A percentile compares a stretch with the other conserved stretches of the same genome.
These are phyloP conservation scores for Sphagnum fallax DNA, from an alignment of 228 moss, liverwort and hornwort genomes.

Conservation along the genomic window DNA sequence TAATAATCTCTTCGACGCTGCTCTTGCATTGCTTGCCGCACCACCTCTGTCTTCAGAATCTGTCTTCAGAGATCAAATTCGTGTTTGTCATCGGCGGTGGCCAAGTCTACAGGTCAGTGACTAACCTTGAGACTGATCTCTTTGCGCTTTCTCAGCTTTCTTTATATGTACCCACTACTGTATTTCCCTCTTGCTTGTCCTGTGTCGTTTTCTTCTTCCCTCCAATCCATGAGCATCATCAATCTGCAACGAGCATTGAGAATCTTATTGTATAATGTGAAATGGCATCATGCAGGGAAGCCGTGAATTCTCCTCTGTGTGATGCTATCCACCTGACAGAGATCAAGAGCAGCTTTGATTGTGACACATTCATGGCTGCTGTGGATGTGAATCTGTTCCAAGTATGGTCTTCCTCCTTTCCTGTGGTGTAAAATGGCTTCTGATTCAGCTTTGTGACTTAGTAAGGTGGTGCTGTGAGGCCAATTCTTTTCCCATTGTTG, in stretches of 20 bases:
- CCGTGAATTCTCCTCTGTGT: conserved; percentile 64
- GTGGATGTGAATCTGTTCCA: conserved; percentile 50
- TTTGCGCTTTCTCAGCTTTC: no score
- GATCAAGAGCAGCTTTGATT: conserved; percentile 50
- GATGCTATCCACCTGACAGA: conserved; percentile 78
- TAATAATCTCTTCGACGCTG: conserved; percentile 31
- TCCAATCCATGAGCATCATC: no score
- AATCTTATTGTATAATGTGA: no score
- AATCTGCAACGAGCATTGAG: not conserved
- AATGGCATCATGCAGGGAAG: conserved; percentile 34
- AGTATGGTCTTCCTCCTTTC: conserved; percentile 68
- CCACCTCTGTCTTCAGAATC: conserved; percentile 26
- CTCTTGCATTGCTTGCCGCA: conserved; percentile 46
- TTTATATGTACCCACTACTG: no score
- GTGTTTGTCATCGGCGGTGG: conserved; percentile 85
- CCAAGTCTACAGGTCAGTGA: conserved; percentile 47
- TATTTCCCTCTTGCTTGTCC: no score
- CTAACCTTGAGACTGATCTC: no score
- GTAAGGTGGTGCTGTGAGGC: no score
- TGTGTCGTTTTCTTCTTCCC: no score
- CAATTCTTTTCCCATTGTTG: not conserved
- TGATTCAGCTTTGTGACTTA: conserved; percentile 69
- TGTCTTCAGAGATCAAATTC: conserved; percentile 38
- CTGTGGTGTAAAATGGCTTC: conserved; percentile 58
- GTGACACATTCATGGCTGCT: conserved; percentile 71